Evolutionary conservation across 1,284 basidiomycete genomes (phyloP).

Genomic region (Cryptococcus sp.): DNA sequence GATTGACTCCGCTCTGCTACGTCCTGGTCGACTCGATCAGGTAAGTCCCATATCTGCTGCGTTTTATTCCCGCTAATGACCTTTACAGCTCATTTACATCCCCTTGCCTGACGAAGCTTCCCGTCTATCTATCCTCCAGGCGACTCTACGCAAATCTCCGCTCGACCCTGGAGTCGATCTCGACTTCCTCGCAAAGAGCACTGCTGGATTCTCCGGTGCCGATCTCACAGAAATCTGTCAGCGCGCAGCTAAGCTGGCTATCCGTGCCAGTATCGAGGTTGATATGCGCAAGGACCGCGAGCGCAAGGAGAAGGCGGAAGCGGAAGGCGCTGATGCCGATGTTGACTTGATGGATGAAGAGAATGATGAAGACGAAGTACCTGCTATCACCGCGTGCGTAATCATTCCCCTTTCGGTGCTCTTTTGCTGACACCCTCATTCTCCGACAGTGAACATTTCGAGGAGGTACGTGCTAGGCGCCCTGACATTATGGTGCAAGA

Average conservation of each 20-base stretch:
- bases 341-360: slow-evolving; percentile 58
- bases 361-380: slow-evolving; percentile 86
- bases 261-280: slow-evolving; percentile 90
- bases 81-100: slow-evolving; percentile 79
- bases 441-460: slow-evolving; percentile 75
- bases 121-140: slow-evolving; percentile 87
- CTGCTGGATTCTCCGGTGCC: slow-evolving; percentile 98
- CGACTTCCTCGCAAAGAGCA: slow-evolving; percentile 83
- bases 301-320: slow-evolving; percentile 77
- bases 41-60: slow-evolving; percentile 14
- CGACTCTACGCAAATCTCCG: slow-evolving; percentile 90
- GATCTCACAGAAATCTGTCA: slow-evolving; percentile 99
- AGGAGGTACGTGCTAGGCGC: slow-evolving; percentile 77
- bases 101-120: slow-evolving; percentile 91
- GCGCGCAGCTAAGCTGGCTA: slow-evolving; percentile 84
- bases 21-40: slow-evolving; percentile 93
- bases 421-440: slow-evolving; percentile 5
- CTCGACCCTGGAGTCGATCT: slow-evolving; percentile 85
- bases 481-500: slow-evolving; percentile 47
- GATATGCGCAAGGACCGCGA: slow-evolving; percentile 83
- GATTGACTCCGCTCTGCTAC: slow-evolving; percentile 93
- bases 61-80: slow-evolving; percentile 34
- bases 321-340: slow-evolving; percentile 76
- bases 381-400: slow-evolving; percentile 77
- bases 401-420: neutral